A percentile compares a stretch with the other conserved stretches of the same genome.
These are phyloP conservation scores for Zelonia costaricensis DNA, from an alignment of 208 protist species.

Conservation along the genomic window DNA sequence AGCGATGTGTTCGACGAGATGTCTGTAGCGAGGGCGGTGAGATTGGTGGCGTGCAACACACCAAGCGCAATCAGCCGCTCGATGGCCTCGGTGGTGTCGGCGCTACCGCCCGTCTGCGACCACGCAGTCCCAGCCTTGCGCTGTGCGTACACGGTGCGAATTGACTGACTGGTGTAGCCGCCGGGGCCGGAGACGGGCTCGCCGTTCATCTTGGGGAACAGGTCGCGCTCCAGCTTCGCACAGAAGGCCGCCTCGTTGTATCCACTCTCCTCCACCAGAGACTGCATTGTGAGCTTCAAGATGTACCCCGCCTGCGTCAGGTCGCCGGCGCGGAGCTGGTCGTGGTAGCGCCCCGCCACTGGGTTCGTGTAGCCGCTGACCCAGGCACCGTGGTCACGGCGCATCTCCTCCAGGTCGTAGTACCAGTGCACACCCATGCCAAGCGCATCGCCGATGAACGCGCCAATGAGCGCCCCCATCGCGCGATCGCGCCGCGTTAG, in stretches of 20 bases:
- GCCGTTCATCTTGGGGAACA: constrained; percentile 27
- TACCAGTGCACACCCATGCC: constrained; percentile 49
- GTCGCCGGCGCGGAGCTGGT: constrained; percentile 34
- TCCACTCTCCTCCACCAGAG: constrained; percentile 18
- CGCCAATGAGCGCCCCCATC: constrained; percentile 30
- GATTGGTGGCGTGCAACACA: constrained; percentile 23
- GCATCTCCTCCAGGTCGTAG: constrained; percentile 42
- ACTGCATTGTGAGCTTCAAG: constrained; percentile 33
- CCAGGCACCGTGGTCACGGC: constrained; percentile 23
- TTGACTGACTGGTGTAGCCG: constrained; percentile 43
- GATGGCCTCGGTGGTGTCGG: constrained; percentile 39
- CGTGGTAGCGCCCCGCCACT: constrained; percentile 34
- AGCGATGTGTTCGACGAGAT: constrained; percentile 28
- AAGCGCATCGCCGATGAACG: constrained; percentile 35
- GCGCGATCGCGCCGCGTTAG: constrained; percentile 17
- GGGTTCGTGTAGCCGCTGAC: constrained; percentile 32
- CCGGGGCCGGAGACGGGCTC: constrained; percentile 25
- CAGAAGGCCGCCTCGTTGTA: constrained; percentile 27
- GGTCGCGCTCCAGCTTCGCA: constrained; percentile 25
- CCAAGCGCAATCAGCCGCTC: constrained; percentile 31
- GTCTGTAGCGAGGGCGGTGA: constrained; percentile 18
- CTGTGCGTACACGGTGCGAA: constrained; percentile 26
- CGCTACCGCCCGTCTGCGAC: constrained; percentile 18
- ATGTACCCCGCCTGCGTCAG: constrained; percentile 34
- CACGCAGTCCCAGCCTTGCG: constrained; percentile 25